phyloP scores from a whole-genome alignment of 371 early-diverging fungal species.

The Scutellospora calospora region DNA sequence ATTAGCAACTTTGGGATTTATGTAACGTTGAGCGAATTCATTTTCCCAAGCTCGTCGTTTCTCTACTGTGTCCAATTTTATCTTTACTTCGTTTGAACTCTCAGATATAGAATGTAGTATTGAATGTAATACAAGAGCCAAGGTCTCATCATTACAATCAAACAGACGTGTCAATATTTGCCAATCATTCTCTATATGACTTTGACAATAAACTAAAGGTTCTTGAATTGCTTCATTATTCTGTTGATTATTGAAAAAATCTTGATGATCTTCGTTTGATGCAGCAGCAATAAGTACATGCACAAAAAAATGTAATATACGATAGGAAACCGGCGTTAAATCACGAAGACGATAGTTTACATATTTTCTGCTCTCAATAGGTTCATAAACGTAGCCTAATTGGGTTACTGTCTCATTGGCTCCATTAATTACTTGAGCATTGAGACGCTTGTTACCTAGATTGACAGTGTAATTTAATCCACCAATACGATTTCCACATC shows the following conservation, averaged over 20 bases:
- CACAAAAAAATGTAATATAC: constrained; percentile 42
- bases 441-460: not conserved
- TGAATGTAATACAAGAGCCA: constrained; percentile 27
- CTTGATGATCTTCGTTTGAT: not conserved
- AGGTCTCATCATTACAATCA: constrained; percentile 20
- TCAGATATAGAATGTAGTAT: constrained; percentile 2
- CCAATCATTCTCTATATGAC: constrained; percentile 37
- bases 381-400: constrained; percentile 22
- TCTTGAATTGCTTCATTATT: not conserved
- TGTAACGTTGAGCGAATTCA: constrained; percentile 6
- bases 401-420: not conserved
- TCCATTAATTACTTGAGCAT: not conserved
- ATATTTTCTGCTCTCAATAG: not conserved
- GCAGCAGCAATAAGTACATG: constrained; percentile 33
- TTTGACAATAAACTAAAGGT: not conserved
- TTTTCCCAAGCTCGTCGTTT: constrained; percentile 29
- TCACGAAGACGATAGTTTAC: not conserved
- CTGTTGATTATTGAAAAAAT: not conserved
- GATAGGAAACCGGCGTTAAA: constrained; percentile 27
- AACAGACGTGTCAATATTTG: constrained; percentile 12
- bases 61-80: constrained; percentile 19
- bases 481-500: constrained; percentile 14
- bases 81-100: not conserved
- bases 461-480: not conserved
- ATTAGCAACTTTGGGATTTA: not conserved